Evolutionary conservation across 164 flowering plant species (phyloP).

Genomic region (Vitis riparia): DNA sequence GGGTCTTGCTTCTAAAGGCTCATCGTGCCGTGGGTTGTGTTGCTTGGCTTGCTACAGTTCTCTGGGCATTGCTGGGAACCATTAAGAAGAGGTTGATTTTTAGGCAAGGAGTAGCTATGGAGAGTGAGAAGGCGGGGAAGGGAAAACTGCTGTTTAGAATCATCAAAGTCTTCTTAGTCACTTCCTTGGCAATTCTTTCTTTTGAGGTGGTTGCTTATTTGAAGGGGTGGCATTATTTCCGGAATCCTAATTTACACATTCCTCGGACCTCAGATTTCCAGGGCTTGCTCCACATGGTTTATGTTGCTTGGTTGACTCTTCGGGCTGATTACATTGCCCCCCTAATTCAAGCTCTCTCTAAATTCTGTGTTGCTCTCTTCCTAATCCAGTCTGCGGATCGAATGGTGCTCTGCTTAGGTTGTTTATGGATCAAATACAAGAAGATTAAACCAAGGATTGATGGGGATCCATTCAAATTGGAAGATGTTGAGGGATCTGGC

Average conservation of each 20-base stretch:
- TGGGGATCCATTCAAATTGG: conserved; percentile 47
- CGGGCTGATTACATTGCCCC: conserved; percentile 82
- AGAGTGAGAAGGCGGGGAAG: conserved; percentile 46
- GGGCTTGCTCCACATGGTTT: conserved; percentile 53
- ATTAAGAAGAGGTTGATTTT: conserved; percentile 58
- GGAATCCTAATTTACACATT: conserved; percentile 50
- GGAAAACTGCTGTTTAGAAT: conserved; percentile 49
- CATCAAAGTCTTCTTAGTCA: conserved; percentile 48
- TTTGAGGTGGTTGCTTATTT: conserved; percentile 66
- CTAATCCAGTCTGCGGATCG: conserved; percentile 78
- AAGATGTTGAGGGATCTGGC: conserved; percentile 49
- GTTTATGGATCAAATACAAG: conserved; percentile 80
- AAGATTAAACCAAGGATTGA: conserved; percentile 59
- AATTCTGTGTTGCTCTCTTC: conserved; percentile 70
- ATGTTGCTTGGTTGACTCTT: conserved; percentile 60
- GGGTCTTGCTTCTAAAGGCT: conserved; percentile 82
- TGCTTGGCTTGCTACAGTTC: conserved; percentile 55
- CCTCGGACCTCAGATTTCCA: conserved; percentile 57
- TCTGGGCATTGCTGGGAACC: conserved; percentile 69
- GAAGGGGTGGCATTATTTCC: conserved; percentile 77
- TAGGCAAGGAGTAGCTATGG: conserved; percentile 51
- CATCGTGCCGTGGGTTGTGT: conserved; percentile 72
- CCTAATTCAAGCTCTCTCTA: conserved; percentile 53
- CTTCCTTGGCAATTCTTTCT: conserved; percentile 47
- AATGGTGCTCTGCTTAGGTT: conserved; percentile 66